Evolutionary conservation across 768 basidiomycete genomes (phyloP).

Genomic region (Chalciporus pseudorubinellus): DNA sequence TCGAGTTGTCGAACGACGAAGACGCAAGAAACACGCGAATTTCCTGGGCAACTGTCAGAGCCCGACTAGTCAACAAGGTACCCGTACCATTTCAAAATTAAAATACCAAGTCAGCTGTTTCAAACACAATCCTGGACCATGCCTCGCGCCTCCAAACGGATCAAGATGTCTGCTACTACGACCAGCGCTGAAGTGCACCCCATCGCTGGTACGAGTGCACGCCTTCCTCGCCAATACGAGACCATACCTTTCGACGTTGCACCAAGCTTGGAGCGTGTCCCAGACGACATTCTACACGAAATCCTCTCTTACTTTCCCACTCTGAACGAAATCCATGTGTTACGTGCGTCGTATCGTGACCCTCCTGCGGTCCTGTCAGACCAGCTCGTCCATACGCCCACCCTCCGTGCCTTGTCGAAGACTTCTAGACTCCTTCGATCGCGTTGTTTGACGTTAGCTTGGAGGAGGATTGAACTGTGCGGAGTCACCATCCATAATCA

Average conservation of each 20-base stretch:
- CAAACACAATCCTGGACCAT: not conserved
- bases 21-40: too few relatives aligned
- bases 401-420: slow-evolving; percentile 6
- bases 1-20: too few relatives aligned
- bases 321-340: not conserved
- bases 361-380: not conserved
- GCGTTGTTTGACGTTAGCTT: slow-evolving; percentile 14
- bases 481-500: not conserved
- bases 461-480: slow-evolving; percentile 9
- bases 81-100: too few relatives aligned
- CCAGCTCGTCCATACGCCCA: not conserved
- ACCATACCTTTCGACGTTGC: not conserved
- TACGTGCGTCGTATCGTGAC: not conserved
- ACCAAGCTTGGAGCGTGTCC: slow-evolving; percentile 6
- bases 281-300: slow-evolving; percentile 13
- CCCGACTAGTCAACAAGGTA: too few relatives aligned
- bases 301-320: slow-evolving; percentile 12
- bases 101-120: not conserved
- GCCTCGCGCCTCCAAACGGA: not conserved
- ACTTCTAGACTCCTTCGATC: slow-evolving; percentile 8
- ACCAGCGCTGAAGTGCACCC: not conserved
- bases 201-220: not conserved
- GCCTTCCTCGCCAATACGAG: not conserved
- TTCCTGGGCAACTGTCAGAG: too few relatives aligned
- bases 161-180: not conserved